Conservation (phyloP, 176 grass and related monocot species). For the Musa acuminata region DNA sequence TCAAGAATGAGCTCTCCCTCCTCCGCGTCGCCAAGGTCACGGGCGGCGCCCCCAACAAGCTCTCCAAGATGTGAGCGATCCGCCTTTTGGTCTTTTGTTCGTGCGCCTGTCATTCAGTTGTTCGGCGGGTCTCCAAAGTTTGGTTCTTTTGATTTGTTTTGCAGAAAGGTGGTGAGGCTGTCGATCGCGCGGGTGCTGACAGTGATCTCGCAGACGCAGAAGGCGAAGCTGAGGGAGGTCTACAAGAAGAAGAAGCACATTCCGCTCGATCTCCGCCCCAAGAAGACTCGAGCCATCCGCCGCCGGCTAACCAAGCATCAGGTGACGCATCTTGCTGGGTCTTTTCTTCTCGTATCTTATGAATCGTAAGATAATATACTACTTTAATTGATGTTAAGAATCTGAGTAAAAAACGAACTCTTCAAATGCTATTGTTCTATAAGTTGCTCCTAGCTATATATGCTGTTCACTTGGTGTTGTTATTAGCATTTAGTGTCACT, state of each 20-base stretch:
- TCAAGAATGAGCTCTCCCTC: slow-evolving; percentile 13
- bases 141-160: not conserved
- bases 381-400: too few species aligned
- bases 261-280: slow-evolving; percentile 11
- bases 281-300: slow-evolving; percentile 12
- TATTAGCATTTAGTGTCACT: too few species aligned
- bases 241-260: slow-evolving; percentile 14
- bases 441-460: too few species aligned
- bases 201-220: slow-evolving; percentile 16
- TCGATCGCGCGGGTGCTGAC: slow-evolving; percentile 13
- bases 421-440: too few species aligned
- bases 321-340: not conserved
- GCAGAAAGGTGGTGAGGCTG: slow-evolving; percentile 18
- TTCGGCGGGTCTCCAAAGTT: not conserved
- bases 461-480: too few species aligned
- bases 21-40: slow-evolving; percentile 18
- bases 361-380: not conserved
- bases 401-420: too few species aligned
- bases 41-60: slow-evolving; percentile 12
- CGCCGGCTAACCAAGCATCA: slow-evolving; percentile 12
- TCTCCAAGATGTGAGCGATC: slow-evolving; percentile 15
- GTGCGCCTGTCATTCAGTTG: not conserved
- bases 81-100: not conserved
- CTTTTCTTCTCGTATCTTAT: not conserved
- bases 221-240: slow-evolving; percentile 8